These are phyloP conservation scores for Lachnum nothofagi DNA, from an alignment of 2,329 filamentous ascomycete genomes.

Conservation along the genomic window DNA sequence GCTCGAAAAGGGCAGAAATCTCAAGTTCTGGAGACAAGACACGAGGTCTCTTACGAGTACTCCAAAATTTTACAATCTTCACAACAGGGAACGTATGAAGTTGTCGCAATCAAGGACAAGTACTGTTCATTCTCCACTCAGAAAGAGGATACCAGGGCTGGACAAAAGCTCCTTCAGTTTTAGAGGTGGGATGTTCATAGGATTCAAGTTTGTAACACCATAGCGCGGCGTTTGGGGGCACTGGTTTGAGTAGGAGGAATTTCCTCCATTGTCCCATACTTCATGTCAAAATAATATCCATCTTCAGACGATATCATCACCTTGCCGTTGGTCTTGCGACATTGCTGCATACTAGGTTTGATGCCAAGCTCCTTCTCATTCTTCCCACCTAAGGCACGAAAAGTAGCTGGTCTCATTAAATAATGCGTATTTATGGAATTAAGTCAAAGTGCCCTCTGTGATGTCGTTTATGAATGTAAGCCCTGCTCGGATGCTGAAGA, in stretches of 20 bases:
- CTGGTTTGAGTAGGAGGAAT: neutral
- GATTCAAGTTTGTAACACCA: constrained; percentile 21
- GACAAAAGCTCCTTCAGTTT: constrained; percentile 35
- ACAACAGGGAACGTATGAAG: constrained; percentile 95
- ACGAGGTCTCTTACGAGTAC: constrained; percentile 77
- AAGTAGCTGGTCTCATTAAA: no score
- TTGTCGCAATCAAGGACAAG: constrained; percentile 90
- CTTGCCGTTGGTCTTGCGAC: no score
- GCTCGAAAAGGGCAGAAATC: constrained; percentile 70
- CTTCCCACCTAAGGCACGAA: no score
- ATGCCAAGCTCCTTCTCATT: no score
- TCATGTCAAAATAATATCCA: no score
- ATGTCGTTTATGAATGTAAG: no score
- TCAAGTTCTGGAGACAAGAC: constrained; percentile 81
- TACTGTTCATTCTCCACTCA: constrained; percentile 84
- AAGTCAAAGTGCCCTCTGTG: no score
- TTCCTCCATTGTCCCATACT: neutral
- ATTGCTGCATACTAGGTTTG: no score
- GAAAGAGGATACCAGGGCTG: constrained; percentile 47
- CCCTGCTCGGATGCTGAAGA: no score
- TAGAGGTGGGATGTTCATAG: constrained; percentile 13
- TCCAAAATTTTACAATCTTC: constrained; percentile 77
- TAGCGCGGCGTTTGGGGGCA: constrained; percentile 32
- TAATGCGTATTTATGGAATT: no score
- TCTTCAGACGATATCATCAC: no score